phyloP scores from a whole-genome alignment of 192 early-diverging fungal species.

The Backusella tarrabulga region DNA sequence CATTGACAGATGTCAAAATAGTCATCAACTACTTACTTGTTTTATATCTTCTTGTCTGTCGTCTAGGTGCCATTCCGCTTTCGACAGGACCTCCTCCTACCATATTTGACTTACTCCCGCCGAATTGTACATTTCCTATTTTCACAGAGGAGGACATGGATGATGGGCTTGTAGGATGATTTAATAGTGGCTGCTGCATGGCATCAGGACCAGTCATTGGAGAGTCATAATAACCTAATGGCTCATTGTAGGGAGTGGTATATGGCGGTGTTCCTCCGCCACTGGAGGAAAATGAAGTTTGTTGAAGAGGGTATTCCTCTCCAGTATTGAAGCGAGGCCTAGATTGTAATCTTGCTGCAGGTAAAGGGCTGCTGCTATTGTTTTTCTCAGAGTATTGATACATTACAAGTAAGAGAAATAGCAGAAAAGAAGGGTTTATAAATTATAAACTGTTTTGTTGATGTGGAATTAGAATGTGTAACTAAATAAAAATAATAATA shows the following conservation, averaged over 20 bases:
- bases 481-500: not conserved
- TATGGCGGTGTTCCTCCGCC: not conserved
- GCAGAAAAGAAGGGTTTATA: not conserved
- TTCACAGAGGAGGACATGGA: slow-evolving; percentile 1
- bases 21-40: slow-evolving; percentile 24
- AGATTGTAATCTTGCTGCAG: slow-evolving; percentile 7
- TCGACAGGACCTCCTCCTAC: slow-evolving; percentile 12
- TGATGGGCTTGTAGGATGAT: not conserved
- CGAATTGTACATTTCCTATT: not conserved
- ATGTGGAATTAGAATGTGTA: not conserved
- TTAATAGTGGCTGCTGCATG: slow-evolving; percentile 10
- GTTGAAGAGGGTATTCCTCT: slow-evolving; percentile 7
- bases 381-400: slow-evolving; percentile 8
- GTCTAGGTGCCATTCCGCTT: slow-evolving; percentile 25
- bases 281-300: slow-evolving; percentile 11
- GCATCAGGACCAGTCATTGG: not conserved
- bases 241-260: not conserved
- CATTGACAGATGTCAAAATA: not conserved
- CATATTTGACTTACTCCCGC: slow-evolving; percentile 10
- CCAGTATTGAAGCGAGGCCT: slow-evolving; percentile 10
- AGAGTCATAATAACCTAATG: slow-evolving; percentile 17
- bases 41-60: slow-evolving; percentile 46
- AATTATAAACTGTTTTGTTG: not conserved
- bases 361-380: slow-evolving; percentile 2
- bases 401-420: not conserved